phyloP scores from a whole-genome alignment of 2,329 filamentous ascomycete species.

The Reticulascus tulasneorum region DNA sequence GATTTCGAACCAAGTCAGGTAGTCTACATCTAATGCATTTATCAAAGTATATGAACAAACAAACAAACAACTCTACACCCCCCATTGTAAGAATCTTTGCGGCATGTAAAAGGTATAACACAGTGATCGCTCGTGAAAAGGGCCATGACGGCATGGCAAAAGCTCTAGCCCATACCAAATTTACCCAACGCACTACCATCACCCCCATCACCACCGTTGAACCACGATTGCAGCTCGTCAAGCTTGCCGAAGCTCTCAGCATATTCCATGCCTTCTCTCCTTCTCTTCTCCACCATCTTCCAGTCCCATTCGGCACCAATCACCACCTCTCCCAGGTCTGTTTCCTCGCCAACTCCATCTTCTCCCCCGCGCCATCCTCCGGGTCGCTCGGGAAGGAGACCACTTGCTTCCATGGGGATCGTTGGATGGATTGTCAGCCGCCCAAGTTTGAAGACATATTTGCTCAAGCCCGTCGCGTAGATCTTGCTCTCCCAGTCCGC shows the following conservation, averaged over 20 bases:
- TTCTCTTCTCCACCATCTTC: constrained; percentile 51
- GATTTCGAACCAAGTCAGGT: no score
- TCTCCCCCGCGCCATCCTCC: constrained; percentile 56
- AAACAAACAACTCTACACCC: no score
- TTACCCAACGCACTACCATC: constrained; percentile 46
- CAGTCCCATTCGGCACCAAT: constrained; percentile 50
- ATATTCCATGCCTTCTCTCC: constrained; percentile 51
- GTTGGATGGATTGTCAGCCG: constrained; percentile 82
- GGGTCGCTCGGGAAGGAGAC: constrained; percentile 70
- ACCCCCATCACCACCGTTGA: constrained; percentile 50
- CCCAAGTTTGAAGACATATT: constrained; percentile 80
- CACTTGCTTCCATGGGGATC: constrained; percentile 65
- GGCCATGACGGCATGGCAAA: neutral
- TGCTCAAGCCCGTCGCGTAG: constrained; percentile 68
- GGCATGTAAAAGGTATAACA: neutral
- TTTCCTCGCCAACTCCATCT: constrained; percentile 34
- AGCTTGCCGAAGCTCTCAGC: constrained; percentile 54
- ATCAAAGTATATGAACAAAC: no score
- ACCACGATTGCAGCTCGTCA: constrained; percentile 48
- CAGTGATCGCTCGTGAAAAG: no score
- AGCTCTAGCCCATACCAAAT: constrained; percentile 37
- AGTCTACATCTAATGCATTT: no score
- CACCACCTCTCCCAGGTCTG: constrained; percentile 31
- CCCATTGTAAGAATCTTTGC: no score
- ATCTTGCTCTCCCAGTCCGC: constrained; percentile 59